These are phyloP conservation scores for Aphanoascus verrucosus DNA, from an alignment of 2,329 filamentous ascomycete genomes.

Conservation along the genomic window DNA sequence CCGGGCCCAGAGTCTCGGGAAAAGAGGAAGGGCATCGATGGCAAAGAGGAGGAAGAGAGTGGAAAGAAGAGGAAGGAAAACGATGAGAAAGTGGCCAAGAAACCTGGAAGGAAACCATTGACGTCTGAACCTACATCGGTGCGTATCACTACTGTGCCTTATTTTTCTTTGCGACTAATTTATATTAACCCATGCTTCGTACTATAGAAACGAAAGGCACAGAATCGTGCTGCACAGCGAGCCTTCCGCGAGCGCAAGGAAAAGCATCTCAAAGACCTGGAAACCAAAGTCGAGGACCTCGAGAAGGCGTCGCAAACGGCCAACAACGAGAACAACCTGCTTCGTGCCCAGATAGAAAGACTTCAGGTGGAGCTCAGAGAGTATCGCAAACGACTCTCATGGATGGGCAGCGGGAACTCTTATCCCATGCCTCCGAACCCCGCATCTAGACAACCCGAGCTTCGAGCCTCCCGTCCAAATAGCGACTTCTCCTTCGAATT, in stretches of 20 bases:
- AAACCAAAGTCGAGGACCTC: slow-evolving; percentile 49
- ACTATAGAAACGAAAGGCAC: slow-evolving; percentile 58
- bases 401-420: slow-evolving; percentile 42
- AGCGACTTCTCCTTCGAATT: slow-evolving; percentile 94
- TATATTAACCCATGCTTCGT: slow-evolving; percentile 19
- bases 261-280: slow-evolving; percentile 50
- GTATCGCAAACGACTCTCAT: slow-evolving; percentile 75
- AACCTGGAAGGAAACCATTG: slow-evolving; percentile 88
- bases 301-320: slow-evolving; percentile 75
- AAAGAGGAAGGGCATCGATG: slow-evolving; percentile 46
- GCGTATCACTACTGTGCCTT: slow-evolving; percentile 37
- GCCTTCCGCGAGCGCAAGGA: slow-evolving; percentile 94
- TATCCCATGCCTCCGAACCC: slow-evolving; percentile 38
- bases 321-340: slow-evolving; percentile 71
- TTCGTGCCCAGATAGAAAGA: slow-evolving; percentile 80
- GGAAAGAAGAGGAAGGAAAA: slow-evolving; percentile 65
- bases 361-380: slow-evolving; percentile 75
- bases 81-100: slow-evolving; percentile 80
- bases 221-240: slow-evolving; percentile 83
- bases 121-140: slow-evolving; percentile 94
- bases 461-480: slow-evolving; percentile 40
- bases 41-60: slow-evolving; percentile 50
- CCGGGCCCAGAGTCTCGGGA: slow-evolving; percentile 52
- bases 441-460: slow-evolving; percentile 37
- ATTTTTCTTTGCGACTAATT: background rate